Evolutionary conservation across 805 yeast genomes (phyloP).

Genomic region (Kluyveromyces wickerhamii): DNA sequence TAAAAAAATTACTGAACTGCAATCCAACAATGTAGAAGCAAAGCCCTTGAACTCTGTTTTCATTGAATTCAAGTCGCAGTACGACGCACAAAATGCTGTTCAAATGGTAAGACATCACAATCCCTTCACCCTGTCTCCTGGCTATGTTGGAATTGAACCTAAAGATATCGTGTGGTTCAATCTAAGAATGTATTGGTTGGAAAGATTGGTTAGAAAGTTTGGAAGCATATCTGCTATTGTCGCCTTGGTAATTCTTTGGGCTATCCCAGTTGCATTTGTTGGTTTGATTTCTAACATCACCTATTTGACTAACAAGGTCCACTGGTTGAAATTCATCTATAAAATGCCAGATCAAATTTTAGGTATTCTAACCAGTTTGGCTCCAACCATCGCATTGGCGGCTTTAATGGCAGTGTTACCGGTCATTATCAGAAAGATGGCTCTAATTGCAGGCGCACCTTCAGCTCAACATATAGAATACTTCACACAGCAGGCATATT

Average conservation of each 20-base stretch:
- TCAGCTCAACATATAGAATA: constrained; percentile 51
- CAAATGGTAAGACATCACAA: constrained; percentile 58
- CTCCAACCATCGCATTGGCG: constrained; percentile 61
- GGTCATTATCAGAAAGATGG: constrained; percentile 55
- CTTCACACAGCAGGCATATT: constrained; percentile 59
- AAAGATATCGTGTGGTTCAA: constrained; percentile 61
- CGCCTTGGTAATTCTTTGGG: constrained; percentile 59
- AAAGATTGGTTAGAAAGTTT: constrained; percentile 46
- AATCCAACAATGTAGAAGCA: constrained; percentile 38
- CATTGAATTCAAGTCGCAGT: constrained; percentile 72
- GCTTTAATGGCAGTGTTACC: constrained; percentile 62
- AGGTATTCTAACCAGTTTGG: constrained; percentile 60
- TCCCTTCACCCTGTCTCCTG: constrained; percentile 56
- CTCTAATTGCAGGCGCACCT: constrained; percentile 48
- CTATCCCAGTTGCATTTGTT: constrained; percentile 71
- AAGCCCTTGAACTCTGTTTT: constrained; percentile 72
- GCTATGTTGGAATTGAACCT: constrained; percentile 56
- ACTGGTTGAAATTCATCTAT: constrained; percentile 48
- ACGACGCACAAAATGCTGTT: constrained; percentile 63
- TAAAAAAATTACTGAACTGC: constrained; percentile 48
- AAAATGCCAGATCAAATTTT: constrained; percentile 44
- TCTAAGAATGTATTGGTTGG: constrained; percentile 77
- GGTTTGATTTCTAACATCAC: constrained; percentile 66
- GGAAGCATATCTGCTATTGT: constrained; percentile 46
- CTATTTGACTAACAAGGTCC: constrained; percentile 48